These are phyloP conservation scores for Candolleomyces aberdarensis DNA, from an alignment of 768 basidiomycete genomes.

Conservation along the genomic window DNA sequence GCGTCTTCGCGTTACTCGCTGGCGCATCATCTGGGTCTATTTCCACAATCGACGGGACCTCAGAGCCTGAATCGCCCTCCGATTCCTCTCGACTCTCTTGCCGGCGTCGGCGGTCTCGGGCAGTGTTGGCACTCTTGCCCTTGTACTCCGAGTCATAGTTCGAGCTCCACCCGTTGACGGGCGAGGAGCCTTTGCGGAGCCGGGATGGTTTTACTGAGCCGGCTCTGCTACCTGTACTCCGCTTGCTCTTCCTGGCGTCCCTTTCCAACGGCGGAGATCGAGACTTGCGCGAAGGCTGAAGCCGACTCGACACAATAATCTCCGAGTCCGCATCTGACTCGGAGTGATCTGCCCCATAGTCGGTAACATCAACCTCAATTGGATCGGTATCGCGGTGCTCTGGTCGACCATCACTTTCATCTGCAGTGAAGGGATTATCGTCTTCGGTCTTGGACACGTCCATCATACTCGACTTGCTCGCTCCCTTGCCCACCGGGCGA, in stretches of 20 bases:
- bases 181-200: too few relatives aligned
- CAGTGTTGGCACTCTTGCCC: too few relatives aligned
- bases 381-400: neutral
- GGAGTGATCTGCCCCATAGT: neutral
- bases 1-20: neutral
- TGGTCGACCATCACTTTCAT: neutral
- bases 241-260: too few relatives aligned
- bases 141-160: too few relatives aligned
- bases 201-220: too few relatives aligned
- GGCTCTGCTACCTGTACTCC: too few relatives aligned
- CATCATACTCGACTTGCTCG: constrained; percentile 15
- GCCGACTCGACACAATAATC: neutral
- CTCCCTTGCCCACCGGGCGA: constrained; percentile 20
- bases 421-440: neutral
- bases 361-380: neutral
- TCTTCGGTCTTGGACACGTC: constrained; percentile 7
- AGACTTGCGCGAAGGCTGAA: neutral
- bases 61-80: neutral
- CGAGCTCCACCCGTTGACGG: too few relatives aligned
- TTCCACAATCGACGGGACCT: neutral
- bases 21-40: neutral
- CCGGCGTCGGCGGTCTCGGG: too few relatives aligned
- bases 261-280: neutral
- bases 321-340: neutral
- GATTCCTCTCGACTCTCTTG: neutral